A percentile compares a stretch with the other conserved stretches of the same genome.
Conservation (phyloP, 345 rosid species). For the Boechera retrofracta region DNA sequence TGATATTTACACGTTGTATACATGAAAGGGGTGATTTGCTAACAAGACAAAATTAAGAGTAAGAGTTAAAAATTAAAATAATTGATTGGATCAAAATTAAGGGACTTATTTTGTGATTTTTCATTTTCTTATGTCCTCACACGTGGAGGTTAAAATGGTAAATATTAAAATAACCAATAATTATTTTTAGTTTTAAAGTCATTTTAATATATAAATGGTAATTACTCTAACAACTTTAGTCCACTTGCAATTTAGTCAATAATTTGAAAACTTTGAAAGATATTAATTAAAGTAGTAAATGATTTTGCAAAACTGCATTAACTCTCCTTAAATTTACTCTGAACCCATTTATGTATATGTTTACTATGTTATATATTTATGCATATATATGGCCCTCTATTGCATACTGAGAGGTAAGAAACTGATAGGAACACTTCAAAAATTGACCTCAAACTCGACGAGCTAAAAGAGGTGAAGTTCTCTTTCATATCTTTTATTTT, state of each 20-base stretch:
- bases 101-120: conserved; percentile 4
- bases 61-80: not conserved
- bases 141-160: conserved; percentile 16
- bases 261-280: conserved; percentile 1
- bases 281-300: conserved; percentile 27
- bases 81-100: not conserved
- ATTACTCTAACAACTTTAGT: conserved; percentile 28
- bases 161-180: not conserved
- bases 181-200: not conserved
- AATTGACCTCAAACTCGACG: conserved; percentile 22
- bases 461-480: conserved; percentile 41
- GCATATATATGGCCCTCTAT: conserved; percentile 17
- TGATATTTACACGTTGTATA: not conserved
- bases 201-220: not conserved
- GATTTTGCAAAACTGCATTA: conserved; percentile 32
- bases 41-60: not conserved
- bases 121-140: not conserved
- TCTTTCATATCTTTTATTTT: conserved; percentile 15
- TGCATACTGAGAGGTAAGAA: not conserved
- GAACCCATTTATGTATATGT: conserved; percentile 10
- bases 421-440: conserved; percentile 7
- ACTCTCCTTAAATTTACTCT: conserved; percentile 21
- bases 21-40: not conserved
- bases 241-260: conserved; percentile 20
- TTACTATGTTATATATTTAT: conserved; percentile 14